Percentiles rank a stretch among this genome's conserved stretches.
Evolutionary conservation across 176 grass and related monocot species (phyloP).

Genomic region (Poa annua): DNA sequence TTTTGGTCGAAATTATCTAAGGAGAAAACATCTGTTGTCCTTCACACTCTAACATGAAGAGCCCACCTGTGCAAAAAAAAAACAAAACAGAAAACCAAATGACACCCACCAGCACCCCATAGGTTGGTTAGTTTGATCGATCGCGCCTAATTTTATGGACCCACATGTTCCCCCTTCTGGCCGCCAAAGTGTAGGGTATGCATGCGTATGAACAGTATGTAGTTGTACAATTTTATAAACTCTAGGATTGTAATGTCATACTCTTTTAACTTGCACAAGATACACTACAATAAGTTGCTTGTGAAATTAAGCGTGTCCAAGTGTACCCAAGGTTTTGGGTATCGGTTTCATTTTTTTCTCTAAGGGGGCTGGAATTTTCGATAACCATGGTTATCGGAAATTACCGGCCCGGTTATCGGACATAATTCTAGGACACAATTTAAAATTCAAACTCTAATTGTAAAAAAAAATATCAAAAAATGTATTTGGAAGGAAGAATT

Average conservation of each 20-base stretch:
- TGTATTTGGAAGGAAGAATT: too few relatives aligned
- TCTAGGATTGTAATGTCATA: background rate
- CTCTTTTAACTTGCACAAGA: background rate
- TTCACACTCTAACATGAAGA: conserved; percentile 35
- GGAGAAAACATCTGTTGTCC: conserved; percentile 21
- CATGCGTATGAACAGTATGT: background rate
- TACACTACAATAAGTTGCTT: background rate
- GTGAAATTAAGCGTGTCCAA: background rate
- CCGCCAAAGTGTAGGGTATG: background rate
- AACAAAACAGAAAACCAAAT: conserved; percentile 39
- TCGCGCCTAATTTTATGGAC: conserved; percentile 31
- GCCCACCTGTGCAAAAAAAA: conserved; percentile 38
- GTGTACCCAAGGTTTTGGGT: too few relatives aligned
- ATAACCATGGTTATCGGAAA: too few relatives aligned
- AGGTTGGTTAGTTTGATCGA: conserved; percentile 22
- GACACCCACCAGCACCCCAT: conserved; percentile 36
- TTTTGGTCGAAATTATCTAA: conserved; percentile 22
- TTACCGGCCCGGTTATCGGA: too few relatives aligned
- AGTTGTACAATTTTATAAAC: background rate
- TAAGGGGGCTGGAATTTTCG: too few relatives aligned
- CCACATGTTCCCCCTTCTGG: background rate
- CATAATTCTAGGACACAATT: too few relatives aligned
- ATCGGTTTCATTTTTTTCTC: too few relatives aligned
- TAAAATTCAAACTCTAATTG: too few relatives aligned
- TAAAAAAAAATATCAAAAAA: too few relatives aligned